phyloP scores from a whole-genome alignment of 768 basidiomycete genomes.

The Galerina sulciceps region DNA sequence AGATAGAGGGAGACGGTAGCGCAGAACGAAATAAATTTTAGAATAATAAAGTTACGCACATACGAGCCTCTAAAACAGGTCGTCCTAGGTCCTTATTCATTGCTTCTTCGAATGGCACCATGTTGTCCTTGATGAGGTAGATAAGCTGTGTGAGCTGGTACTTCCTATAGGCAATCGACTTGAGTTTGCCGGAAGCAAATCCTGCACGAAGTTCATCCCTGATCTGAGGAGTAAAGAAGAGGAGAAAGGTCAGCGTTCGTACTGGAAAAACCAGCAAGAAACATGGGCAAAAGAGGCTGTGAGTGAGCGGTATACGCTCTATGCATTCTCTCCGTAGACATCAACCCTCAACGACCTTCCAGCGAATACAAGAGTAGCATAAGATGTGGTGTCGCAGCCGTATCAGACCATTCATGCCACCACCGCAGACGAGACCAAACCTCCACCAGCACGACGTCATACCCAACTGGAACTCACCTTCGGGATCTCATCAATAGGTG shows the following conservation, averaged over 20 bases:
- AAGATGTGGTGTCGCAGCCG: background rate
- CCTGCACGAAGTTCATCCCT: constrained; percentile 56
- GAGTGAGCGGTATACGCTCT: too few species aligned
- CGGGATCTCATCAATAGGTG: constrained; percentile 57
- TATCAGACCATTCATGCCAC: background rate
- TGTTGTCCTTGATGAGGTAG: constrained; percentile 77
- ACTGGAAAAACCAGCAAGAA: background rate
- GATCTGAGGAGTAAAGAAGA: constrained; percentile 44
- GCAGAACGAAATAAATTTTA: background rate
- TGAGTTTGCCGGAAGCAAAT: constrained; percentile 69
- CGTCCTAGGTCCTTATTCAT: constrained; percentile 67
- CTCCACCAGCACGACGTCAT: background rate
- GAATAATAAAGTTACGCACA: constrained; percentile 32
- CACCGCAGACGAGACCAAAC: background rate
- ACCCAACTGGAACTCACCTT: constrained; percentile 34
- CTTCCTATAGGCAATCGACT: constrained; percentile 69
- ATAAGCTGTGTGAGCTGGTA: constrained; percentile 77
- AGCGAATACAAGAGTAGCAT: too few species aligned
- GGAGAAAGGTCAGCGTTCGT: background rate
- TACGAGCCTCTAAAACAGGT: constrained; percentile 58
- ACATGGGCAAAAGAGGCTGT: too few species aligned
- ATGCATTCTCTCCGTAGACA: background rate
- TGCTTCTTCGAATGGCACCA: constrained; percentile 59
- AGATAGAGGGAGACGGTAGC: background rate
- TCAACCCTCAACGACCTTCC: background rate